phyloP scores from a whole-genome alignment of 768 basidiomycete species.

The Suillus subaureus region DNA sequence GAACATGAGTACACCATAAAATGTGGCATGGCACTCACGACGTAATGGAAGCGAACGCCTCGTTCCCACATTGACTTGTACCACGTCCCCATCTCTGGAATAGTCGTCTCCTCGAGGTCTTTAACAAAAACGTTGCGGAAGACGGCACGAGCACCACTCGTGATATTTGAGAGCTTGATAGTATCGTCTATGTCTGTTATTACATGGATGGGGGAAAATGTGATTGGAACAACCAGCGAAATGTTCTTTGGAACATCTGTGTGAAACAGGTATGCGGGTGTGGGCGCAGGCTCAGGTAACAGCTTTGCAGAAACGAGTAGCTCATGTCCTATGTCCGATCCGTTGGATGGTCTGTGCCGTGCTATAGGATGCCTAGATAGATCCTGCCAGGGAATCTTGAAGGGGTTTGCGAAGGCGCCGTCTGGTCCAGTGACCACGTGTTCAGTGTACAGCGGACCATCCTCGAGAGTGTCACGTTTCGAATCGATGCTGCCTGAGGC shows the following conservation, averaged over 20 bases:
- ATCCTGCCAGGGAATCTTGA: conserved; percentile 69
- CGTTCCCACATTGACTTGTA: conserved; percentile 66
- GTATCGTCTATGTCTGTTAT: conserved; percentile 97
- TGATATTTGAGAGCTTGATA: conserved; percentile 65
- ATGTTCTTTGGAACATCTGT: conserved; percentile 21
- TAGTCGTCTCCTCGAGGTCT: conserved; percentile 74
- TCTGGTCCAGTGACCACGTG: conserved; percentile 64
- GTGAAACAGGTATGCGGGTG: conserved; percentile 13
- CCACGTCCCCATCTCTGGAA: conserved; percentile 85
- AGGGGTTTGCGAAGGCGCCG: conserved; percentile 70
- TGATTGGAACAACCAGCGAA: conserved; percentile 48
- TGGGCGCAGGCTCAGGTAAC: conserved; percentile 37
- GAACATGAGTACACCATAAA: conserved; percentile 1
- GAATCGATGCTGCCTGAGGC: conserved; percentile 18
- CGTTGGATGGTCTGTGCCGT: conserved; percentile 58
- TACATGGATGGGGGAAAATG: conserved; percentile 68
- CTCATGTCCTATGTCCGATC: conserved; percentile 42
- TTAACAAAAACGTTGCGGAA: conserved; percentile 94
- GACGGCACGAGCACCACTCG: conserved; percentile 75
- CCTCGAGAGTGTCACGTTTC: conserved; percentile 30
- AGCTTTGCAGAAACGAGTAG: conserved; percentile 59
- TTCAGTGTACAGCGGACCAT: conserved; percentile 49
- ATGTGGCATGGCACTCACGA: conserved; percentile 52
- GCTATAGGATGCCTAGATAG: conserved; percentile 63
- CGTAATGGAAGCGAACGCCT: conserved; percentile 86